Evolutionary conservation across 2,329 filamentous ascomycete genomes (phyloP).

Genomic region (Botryosphaeria dothidea): DNA sequence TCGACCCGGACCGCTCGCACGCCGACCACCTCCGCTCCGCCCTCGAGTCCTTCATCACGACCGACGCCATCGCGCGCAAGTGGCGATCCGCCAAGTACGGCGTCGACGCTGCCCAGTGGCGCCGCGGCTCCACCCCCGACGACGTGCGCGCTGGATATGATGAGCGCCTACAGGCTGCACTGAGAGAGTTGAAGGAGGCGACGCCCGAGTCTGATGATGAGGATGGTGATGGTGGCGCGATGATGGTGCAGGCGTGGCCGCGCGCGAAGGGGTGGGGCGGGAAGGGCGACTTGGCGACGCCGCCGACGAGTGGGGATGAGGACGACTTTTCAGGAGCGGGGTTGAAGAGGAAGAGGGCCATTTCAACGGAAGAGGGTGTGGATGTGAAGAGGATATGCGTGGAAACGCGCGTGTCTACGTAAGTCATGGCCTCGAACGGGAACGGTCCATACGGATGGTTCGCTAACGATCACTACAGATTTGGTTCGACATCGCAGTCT

Average conservation of each 20-base stretch:
- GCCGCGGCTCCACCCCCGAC: constrained; percentile 1
- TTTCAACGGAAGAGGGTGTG: neutral
- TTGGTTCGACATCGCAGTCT: neutral
- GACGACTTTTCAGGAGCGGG: neutral
- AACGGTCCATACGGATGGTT: no score
- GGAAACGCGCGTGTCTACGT: neutral
- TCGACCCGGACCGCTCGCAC: neutral
- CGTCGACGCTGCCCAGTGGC: neutral
- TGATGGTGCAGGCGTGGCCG: neutral
- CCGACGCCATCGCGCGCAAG: neutral
- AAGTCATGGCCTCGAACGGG: neutral
- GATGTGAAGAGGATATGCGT: neutral
- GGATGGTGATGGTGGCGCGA: neutral
- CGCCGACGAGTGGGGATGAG: neutral
- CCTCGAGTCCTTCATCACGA: neutral
- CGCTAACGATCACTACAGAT: no score
- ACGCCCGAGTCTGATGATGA: neutral
- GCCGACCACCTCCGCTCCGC: neutral
- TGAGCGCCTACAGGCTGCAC: neutral
- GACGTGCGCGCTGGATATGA: neutral
- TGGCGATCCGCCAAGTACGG: constrained; percentile 1
- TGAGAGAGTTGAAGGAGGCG: neutral
- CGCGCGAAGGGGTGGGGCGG: neutral
- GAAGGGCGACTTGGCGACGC: neutral
- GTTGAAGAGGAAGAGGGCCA: neutral